Base-by-base conservation (phyloP, 2,329 filamentous ascomycete species). In the Ascochyta lentis region DNA sequence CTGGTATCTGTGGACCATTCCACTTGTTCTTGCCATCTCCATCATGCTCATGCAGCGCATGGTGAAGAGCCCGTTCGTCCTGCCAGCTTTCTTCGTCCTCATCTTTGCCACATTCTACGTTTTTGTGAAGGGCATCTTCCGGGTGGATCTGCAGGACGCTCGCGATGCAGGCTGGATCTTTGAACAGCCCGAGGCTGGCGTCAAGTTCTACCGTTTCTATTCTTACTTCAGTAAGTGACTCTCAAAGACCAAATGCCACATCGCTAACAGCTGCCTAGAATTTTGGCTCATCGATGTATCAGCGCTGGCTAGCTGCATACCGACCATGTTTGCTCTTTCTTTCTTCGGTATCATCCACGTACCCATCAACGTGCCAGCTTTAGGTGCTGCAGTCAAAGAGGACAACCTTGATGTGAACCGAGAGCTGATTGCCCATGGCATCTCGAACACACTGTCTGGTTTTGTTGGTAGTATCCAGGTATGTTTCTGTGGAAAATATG, bases 191-290 rank as follows among this genome's bases (percentile, higher is more conserved):
- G 89, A 89, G 41, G 88, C 89, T 9, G 90, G 86, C 12, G 91
- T 96, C 66, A 92, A 95, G 0, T 99, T 96, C 86, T 99, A 95
- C 85, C 92, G 95, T 72, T 99, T 99, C 69, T 99, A 96, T 78
- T 96, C 92, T 0, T 84, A 98, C 43, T 99, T 96, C 77, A 88
- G 91, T 94, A 81, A 83, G 87, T 79, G 5, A 8, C 12, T 2
- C 4, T 35, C 9, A 4, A 13, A 6, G 13, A 12, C 9, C 7
- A 6, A 13, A 6, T 0, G 27, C 12, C 4, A 15, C 15, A 16
- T 19, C 39, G 26, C 34, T 44, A 38, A 56, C 62, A 38, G 61
- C 9, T 3, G 1, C 12, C 3, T 46, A 95, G 91, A 95, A 69
- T 91, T 96, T 68, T 81, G 88, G 44, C 81, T 89, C 23, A 89